phyloP scores from a whole-genome alignment of 768 basidiomycete genomes.

The Tylopilus plumbeoviolaceoides region DNA sequence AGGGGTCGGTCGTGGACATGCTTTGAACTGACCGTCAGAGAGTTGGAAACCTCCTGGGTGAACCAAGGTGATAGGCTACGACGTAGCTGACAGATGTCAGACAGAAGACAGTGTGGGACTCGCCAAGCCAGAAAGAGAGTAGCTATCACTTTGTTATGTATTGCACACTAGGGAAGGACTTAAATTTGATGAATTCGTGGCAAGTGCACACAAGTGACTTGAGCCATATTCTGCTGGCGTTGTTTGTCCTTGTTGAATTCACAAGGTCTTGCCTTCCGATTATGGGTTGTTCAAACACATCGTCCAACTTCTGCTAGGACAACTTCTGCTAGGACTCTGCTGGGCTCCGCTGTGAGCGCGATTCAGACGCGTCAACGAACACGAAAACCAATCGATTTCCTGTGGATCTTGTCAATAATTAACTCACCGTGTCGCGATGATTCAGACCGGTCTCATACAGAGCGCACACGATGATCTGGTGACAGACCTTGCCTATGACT shows the following conservation, averaged over 20 bases:
- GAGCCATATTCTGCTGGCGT: neutral
- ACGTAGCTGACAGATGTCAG: too few relatives aligned
- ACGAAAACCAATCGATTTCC: neutral
- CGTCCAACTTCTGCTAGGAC: neutral
- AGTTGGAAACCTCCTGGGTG: too few relatives aligned
- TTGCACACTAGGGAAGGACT: too few relatives aligned
- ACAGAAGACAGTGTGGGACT: too few relatives aligned
- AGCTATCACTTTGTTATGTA: too few relatives aligned
- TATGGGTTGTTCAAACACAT: neutral
- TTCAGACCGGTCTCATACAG: slow-evolving; percentile 75
- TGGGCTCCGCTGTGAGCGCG: neutral
- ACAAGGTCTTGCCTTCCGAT: neutral
- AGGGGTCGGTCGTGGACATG: too few relatives aligned
- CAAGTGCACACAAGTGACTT: too few relatives aligned
- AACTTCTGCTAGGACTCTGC: neutral
- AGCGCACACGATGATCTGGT: slow-evolving; percentile 78
- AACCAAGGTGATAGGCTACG: too few relatives aligned
- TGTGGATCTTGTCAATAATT: neutral
- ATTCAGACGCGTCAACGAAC: neutral
- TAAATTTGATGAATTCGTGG: too few relatives aligned
- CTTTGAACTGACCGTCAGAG: too few relatives aligned
- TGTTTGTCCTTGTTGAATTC: neutral
- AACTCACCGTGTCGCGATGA: slow-evolving; percentile 38
- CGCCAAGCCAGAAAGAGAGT: too few relatives aligned
- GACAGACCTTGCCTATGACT: slow-evolving; percentile 87